Evolutionary conservation across 768 basidiomycete genomes (phyloP).

Genomic region (Leccinellum albellum): DNA sequence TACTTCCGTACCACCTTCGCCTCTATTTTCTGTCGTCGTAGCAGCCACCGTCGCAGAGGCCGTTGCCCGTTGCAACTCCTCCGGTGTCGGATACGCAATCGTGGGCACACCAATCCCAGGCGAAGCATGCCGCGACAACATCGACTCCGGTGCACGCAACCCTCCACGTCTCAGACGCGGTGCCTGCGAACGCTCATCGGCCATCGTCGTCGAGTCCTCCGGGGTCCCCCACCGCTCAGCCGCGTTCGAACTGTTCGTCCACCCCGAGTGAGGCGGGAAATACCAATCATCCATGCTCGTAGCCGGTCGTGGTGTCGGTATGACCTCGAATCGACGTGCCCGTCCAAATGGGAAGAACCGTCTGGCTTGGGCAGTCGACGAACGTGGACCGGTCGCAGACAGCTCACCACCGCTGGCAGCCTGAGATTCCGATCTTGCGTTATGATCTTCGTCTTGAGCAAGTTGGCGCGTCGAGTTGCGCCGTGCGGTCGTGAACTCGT

Average conservation of each 20-base stretch:
- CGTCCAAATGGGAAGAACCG: conserved; percentile 58
- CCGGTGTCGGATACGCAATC: conserved; percentile 20
- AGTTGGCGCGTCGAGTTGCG: conserved; percentile 45
- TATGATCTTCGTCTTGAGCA: conserved; percentile 27
- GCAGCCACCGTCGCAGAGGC: neutral
- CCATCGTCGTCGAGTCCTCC: conserved; percentile 25
- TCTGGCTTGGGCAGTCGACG: conserved; percentile 31
- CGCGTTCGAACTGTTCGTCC: conserved; percentile 9
- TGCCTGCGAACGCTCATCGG: conserved; percentile 34
- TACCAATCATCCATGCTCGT: conserved; percentile 32
- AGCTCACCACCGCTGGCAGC: neutral
- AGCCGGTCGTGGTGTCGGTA: conserved; percentile 30
- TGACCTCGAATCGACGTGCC: conserved; percentile 40
- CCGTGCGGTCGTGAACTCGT: conserved; percentile 65
- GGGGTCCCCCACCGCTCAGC: neutral
- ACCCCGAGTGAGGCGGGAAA: conserved; percentile 27
- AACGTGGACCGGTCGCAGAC: conserved; percentile 10
- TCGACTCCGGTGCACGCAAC: conserved; percentile 58
- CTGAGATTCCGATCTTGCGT: conserved; percentile 8
- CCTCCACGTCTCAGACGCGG: conserved; percentile 68
- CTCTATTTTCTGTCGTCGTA: conserved; percentile 2
- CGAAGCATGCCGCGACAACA: conserved; percentile 47
- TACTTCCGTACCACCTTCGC: conserved; percentile 2
- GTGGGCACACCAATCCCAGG: conserved; percentile 26
- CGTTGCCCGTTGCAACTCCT: conserved; percentile 20